phyloP scores from a whole-genome alignment of 1,284 basidiomycete species.

The Trametes pubescens region DNA sequence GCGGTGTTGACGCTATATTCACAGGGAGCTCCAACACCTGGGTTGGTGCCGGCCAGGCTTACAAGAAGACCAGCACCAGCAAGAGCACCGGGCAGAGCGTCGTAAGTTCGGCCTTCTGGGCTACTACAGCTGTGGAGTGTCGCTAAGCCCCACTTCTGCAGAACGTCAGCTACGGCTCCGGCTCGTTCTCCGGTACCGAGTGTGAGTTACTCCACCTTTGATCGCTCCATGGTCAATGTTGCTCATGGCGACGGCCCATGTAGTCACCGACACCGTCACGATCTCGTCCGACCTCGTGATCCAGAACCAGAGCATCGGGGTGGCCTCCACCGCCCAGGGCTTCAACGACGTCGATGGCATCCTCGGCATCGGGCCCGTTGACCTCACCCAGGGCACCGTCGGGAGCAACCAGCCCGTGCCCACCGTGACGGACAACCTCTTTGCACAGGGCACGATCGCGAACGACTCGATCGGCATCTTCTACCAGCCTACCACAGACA shows the following conservation, averaged over 20 bases:
- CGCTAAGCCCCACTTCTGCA: conserved; percentile 24
- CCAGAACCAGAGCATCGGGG: conserved; percentile 59
- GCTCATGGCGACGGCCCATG: conserved; percentile 1
- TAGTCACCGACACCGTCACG: conserved; percentile 50
- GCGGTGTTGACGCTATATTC: background rate
- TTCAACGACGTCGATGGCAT: conserved; percentile 61
- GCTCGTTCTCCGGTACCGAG: conserved; percentile 58
- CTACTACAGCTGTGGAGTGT: background rate
- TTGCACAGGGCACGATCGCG: conserved; percentile 51
- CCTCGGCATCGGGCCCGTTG: conserved; percentile 62
- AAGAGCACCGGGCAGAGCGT: conserved; percentile 52
- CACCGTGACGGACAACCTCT: conserved; percentile 50
- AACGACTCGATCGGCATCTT: conserved; percentile 57
- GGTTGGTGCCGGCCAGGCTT: conserved; percentile 59
- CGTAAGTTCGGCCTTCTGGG: conserved; percentile 36
- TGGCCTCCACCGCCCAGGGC: conserved; percentile 50
- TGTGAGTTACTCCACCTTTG: conserved; percentile 44
- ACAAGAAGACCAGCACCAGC: conserved; percentile 52
- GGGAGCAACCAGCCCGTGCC: conserved; percentile 39
- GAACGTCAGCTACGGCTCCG: conserved; percentile 59
- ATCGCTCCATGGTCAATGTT: background rate
- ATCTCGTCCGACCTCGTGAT: conserved; percentile 54
- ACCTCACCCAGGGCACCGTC: conserved; percentile 53
- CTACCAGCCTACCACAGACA: conserved; percentile 53
- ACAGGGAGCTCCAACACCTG: conserved; percentile 54